phyloP scores from a whole-genome alignment of 768 basidiomycete species.

The Melanogaster broomeanus region DNA sequence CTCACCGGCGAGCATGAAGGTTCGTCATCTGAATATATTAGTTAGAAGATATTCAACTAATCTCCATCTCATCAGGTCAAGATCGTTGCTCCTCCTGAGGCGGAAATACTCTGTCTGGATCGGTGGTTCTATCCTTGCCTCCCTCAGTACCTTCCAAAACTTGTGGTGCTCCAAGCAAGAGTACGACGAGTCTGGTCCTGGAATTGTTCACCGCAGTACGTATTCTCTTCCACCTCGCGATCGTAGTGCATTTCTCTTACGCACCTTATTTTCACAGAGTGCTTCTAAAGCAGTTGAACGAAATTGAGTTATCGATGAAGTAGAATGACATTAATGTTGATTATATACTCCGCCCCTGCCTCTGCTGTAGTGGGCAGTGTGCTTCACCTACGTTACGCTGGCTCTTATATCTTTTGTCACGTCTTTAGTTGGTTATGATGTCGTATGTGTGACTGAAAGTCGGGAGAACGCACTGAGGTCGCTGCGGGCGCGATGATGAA shows the following conservation, averaged over 20 bases:
- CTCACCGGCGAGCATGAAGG: constrained; percentile 84
- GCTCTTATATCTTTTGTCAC: neutral
- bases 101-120: constrained; percentile 97
- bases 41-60: neutral
- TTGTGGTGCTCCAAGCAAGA: constrained; percentile 94
- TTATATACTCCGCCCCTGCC: constrained; percentile 4
- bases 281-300: constrained; percentile 28
- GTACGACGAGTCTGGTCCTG: constrained; percentile 84
- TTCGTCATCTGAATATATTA: constrained; percentile 21
- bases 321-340: constrained; percentile 29
- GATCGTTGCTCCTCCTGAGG: constrained; percentile 92
- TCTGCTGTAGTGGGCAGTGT: constrained; percentile 18
- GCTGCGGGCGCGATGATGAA: too few species aligned
- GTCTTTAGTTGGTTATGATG: too few species aligned
- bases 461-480: too few species aligned
- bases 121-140: constrained; percentile 84
- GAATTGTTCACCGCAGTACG: constrained; percentile 78
- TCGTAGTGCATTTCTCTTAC: neutral
- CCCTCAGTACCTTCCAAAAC: constrained; percentile 94
- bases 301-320: constrained; percentile 21
- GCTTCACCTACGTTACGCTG: constrained; percentile 18
- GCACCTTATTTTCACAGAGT: constrained; percentile 14
- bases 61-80: constrained; percentile 54
- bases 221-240: constrained; percentile 8
- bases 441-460: too few species aligned